phyloP scores from a whole-genome alignment of 2,329 filamentous ascomycete species.

The Davidsoniella neocaledoniae region DNA sequence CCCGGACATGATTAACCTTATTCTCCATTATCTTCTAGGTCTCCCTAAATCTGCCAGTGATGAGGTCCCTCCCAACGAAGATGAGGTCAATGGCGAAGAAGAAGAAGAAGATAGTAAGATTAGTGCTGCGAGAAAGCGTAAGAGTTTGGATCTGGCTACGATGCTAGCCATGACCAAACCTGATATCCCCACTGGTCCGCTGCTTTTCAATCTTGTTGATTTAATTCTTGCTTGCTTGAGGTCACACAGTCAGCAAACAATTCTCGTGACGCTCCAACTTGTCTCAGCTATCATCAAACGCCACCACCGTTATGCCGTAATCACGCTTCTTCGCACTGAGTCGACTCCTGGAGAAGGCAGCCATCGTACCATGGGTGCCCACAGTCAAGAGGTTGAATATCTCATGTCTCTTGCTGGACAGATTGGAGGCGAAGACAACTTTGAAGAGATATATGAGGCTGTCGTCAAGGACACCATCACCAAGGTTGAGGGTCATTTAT shows the following conservation, averaged over 20 bases:
- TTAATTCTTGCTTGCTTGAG: constrained; percentile 71
- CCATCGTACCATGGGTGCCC: constrained; percentile 52
- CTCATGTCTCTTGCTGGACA: constrained; percentile 51
- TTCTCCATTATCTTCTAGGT: constrained; percentile 80
- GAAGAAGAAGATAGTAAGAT: constrained; percentile 27
- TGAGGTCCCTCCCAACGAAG: constrained; percentile 13
- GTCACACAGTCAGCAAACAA: constrained; percentile 74
- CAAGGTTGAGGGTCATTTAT: constrained; percentile 55
- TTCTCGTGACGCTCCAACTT: constrained; percentile 74
- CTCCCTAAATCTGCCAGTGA: constrained; percentile 38
- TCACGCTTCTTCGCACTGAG: constrained; percentile 55
- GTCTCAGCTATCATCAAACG: constrained; percentile 72
- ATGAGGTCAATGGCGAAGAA: not conserved
- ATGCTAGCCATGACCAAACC: constrained; percentile 55
- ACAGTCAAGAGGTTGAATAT: constrained; percentile 58
- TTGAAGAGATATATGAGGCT: constrained; percentile 56
- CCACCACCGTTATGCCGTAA: constrained; percentile 74
- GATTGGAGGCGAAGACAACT: constrained; percentile 50
- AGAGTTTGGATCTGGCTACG: constrained; percentile 74
- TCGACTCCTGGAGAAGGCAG: constrained; percentile 32
- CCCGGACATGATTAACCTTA: constrained; percentile 83
- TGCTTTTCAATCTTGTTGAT: constrained; percentile 86
- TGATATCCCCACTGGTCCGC: constrained; percentile 45
- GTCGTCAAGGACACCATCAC: constrained; percentile 55
- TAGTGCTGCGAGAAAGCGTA: constrained; percentile 61